These are phyloP conservation scores for Pseudoturritis turrita DNA, from an alignment of 345 rosid genomes.

Conservation along the genomic window DNA sequence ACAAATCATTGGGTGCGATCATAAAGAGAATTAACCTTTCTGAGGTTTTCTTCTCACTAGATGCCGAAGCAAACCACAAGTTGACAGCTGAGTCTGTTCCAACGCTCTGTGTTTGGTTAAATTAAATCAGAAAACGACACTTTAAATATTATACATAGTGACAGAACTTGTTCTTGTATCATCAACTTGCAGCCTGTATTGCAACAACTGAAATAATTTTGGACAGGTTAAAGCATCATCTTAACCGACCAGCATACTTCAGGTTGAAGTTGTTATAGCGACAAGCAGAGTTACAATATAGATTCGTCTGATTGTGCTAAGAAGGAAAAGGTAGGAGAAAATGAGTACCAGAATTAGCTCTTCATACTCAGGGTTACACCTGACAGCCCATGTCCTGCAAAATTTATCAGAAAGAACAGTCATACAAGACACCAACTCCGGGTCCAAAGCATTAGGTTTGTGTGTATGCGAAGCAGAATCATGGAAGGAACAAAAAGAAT, in stretches of 20 bases:
- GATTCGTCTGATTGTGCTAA: background rate
- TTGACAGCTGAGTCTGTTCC: slow-evolving; percentile 90
- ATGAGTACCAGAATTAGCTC: slow-evolving; percentile 65
- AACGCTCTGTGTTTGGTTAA: slow-evolving; percentile 54
- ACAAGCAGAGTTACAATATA: background rate
- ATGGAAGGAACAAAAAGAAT: slow-evolving; percentile 12
- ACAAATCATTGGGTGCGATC: background rate
- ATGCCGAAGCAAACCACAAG: slow-evolving; percentile 68
- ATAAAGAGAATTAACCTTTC: slow-evolving; percentile 44
- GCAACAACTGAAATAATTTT: background rate
- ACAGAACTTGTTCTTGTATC: background rate
- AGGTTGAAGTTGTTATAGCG: background rate
- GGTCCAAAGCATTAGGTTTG: background rate
- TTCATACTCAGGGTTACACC: slow-evolving; percentile 75
- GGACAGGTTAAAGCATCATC: background rate
- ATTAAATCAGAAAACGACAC: background rate
- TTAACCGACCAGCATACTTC: background rate
- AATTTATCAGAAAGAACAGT: background rate
- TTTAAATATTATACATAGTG: background rate
- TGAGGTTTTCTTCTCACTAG: slow-evolving; percentile 40
- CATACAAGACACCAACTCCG: background rate
- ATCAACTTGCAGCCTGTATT: background rate
- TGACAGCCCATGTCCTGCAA: slow-evolving; percentile 88
- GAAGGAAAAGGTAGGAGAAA: slow-evolving; percentile 4
- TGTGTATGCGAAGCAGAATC: background rate